phyloP scores from a whole-genome alignment of 2,329 filamentous ascomycete genomes.

The Talaromyces amestolkiae region DNA sequence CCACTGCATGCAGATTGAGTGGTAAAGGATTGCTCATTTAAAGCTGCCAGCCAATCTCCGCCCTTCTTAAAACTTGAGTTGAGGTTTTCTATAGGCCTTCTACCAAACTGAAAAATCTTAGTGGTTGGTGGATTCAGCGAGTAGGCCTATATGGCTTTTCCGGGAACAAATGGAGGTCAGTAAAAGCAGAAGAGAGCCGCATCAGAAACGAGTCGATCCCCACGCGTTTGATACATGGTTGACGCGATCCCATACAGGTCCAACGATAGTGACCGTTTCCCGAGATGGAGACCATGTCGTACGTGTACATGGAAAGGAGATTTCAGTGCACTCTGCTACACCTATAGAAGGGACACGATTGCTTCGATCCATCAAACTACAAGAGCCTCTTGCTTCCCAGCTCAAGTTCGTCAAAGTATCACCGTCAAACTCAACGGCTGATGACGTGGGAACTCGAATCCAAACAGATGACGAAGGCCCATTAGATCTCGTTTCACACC shows the following conservation, averaged over 20 bases:
- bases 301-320: constrained; percentile 27
- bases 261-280: constrained; percentile 23
- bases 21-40: not conserved
- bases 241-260: constrained; percentile 2
- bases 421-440: constrained; percentile 12
- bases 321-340: constrained; percentile 33
- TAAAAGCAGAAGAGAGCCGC: too few species aligned
- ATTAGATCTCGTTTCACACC: constrained; percentile 23
- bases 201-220: not conserved
- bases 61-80: not conserved
- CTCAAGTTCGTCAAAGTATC: constrained; percentile 35
- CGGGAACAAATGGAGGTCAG: constrained; percentile 15
- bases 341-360: constrained; percentile 31
- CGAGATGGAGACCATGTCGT: constrained; percentile 20
- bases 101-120: not conserved
- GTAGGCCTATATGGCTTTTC: constrained; percentile 7
- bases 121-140: not conserved
- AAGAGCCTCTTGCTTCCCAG: constrained; percentile 28
- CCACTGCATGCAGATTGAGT: not conserved
- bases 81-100: not conserved
- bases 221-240: not conserved
- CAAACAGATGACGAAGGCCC: not conserved
- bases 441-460: not conserved
- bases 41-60: not conserved
- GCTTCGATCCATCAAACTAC: constrained; percentile 32